Conservation (phyloP, 2,329 filamentous ascomycete genomes). For the Lasiodiplodia gonubiensis region DNA sequence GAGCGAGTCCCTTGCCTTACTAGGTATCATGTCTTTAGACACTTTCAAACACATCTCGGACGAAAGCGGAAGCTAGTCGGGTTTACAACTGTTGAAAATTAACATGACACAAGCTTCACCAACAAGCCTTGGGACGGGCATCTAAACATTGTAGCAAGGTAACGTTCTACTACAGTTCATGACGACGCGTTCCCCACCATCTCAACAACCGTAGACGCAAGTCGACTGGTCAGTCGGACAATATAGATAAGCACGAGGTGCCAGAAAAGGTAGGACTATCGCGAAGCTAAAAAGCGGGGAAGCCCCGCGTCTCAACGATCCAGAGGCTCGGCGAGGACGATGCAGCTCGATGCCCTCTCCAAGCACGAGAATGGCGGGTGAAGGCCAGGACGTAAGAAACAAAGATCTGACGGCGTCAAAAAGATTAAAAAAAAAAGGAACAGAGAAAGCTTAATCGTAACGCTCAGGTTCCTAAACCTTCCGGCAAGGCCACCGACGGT, state of each 20-base stretch:
- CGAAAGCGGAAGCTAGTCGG: conserved; percentile 1
- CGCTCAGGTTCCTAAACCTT: conserved; percentile 9
- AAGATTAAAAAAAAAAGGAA: conserved; percentile 1
- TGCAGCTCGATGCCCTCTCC: conserved; percentile 2
- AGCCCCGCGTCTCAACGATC: conserved; percentile 18
- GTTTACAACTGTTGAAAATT: background rate
- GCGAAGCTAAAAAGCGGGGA: conserved; percentile 14
- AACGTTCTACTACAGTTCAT: background rate
- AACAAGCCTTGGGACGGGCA: conserved; percentile 10
- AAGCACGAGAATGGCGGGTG: background rate
- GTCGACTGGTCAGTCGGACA: background rate
- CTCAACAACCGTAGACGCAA: conserved; percentile 7
- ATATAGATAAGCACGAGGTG: background rate
- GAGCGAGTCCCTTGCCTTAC: background rate
- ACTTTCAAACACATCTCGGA: background rate
- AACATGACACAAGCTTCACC: background rate
- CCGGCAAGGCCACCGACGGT: background rate
- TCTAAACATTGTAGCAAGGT: background rate
- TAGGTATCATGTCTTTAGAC: background rate
- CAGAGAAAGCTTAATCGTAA: conserved; percentile 9
- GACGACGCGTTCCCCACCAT: background rate
- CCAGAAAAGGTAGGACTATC: conserved; percentile 2
- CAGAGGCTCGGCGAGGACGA: background rate
- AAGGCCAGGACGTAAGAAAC: conserved; percentile 5
- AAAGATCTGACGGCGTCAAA: conserved; percentile 10